Evolutionary conservation across 1,284 basidiomycete species (phyloP), one percentile per base, ranked within the genome.

Genomic region (Fistulina hepatica): DNA sequence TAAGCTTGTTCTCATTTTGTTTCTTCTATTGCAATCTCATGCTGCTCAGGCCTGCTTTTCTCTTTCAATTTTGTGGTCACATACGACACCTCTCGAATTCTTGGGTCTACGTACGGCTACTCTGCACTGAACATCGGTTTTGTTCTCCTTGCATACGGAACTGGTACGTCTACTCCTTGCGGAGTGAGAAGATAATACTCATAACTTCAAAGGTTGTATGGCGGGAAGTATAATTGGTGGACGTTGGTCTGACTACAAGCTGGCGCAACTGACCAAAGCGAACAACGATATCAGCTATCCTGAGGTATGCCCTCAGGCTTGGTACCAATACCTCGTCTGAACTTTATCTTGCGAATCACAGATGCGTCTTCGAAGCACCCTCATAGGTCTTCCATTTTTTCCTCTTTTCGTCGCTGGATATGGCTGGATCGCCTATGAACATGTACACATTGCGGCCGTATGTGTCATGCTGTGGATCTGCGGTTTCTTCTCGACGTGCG

Each of bases 151-250:
- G 60, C 79, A 0, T 84, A 78, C 45, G 89, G 88, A 27, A 45
- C 69, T 9, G 82, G 81, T 74, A 46, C n/a, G 65, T 50, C 22
- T 34, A 34, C 12, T 28, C 11, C 17, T 41, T 17, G 13, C 2
- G n/a, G n/a, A n/a, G n/a, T n/a, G n/a, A n/a, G n/a, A n/a, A 27
- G 24, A 19, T 34, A 11, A 23, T 37, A 22, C 24, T 23, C 39
- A 41, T 39, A 41, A 37, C 11, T 13, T 34, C 25, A 4, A 39
- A 63, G 84, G 85, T 5, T 75, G 69, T 45, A 64, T 88, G 21
- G 51, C 61, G 2, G 89, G 89, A 3, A 81, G 76, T 42, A 46
- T 90, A 6, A 45, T 81, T 0, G 89, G 89, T 7, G 89, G 90
- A 0, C 65, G 76, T 7, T 86, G 76, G 62, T 85, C 81, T 2